Base-by-base conservation (phyloP, 371 early-diverging fungal species). In the Coemansia sp. region DNA sequence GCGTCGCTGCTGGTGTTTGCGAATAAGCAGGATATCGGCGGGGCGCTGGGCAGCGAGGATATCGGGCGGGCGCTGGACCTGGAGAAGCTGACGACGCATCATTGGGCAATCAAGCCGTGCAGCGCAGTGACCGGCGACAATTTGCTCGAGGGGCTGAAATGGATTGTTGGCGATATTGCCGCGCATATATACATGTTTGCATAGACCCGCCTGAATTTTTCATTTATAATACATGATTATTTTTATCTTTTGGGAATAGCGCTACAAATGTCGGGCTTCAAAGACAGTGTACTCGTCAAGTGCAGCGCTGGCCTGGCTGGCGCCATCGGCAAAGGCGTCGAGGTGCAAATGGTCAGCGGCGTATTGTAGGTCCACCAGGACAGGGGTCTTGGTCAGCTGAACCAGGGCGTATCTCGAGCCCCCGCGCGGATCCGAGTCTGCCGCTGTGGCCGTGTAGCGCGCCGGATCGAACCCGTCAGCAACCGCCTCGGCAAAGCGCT, bases 21-120 rank as follows among this genome's bases (percentile, higher is more conserved):
- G 18, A 97, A 98, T 75, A 97, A 99, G 79, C 97, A 97, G 78
- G 99, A 99, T 79, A 80, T 97, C 14, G 83, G 88, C 0, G 90
- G 93, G 5, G 94, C 97, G 2, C 66, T 94, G 50, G 75, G 83
- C 3, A 82, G 82, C 32, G 79, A 84, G 39, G 88, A 94, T 52
- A 87, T 97, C n/a, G 81, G 82, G 14, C 76, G 88, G 69, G 86
- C 83, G 8, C 79, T 98, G 33, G 84, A 81, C 1, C 80, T 97
- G 36, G 86, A 90, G 55, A 60, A 77, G 12, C 92, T 94, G 56
- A 81, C 83, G 52, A 88, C 91, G 1, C 97, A 96, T 75, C 95
- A 93, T 67, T 98, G 98, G 97, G 84, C 87, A 10, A 93, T 98
- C 57, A 81, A 86, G 29, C 81, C 87, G 2, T 96, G 97, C 68